Evolutionary conservation across 2,329 filamentous ascomycete species (phyloP).

Genomic region (Penicillium sp.): DNA sequence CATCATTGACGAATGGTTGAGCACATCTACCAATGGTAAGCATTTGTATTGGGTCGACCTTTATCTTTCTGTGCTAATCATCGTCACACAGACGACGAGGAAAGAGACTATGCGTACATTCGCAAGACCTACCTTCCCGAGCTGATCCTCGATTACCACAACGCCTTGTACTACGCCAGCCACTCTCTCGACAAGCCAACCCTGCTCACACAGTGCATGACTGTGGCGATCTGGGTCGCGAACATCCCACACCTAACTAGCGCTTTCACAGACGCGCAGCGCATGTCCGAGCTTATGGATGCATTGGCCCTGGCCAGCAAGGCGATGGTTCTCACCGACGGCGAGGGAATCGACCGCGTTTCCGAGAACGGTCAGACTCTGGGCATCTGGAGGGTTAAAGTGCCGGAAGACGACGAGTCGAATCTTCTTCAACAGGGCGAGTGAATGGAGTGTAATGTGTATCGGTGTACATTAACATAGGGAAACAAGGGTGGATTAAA

Average conservation of each 20-base stretch:
- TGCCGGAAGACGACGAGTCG: slow-evolving; percentile 25
- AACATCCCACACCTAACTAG: slow-evolving; percentile 61
- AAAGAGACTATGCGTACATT: slow-evolving; percentile 58
- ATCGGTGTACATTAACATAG: slow-evolving; percentile 19
- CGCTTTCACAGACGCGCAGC: slow-evolving; percentile 58
- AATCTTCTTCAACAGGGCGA: slow-evolving; percentile 6
- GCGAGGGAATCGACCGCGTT: slow-evolving; percentile 40
- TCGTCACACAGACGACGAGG: slow-evolving; percentile 47
- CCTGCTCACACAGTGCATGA: slow-evolving; percentile 77
- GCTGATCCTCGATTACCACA: slow-evolving; percentile 75
- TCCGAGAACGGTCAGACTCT: slow-evolving; percentile 33
- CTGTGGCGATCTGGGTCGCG: slow-evolving; percentile 72
- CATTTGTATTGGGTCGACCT: neutral
- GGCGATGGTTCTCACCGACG: slow-evolving; percentile 55
- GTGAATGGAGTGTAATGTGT: slow-evolving; percentile 7
- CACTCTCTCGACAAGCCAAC: slow-evolving; percentile 66
- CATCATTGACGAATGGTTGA: slow-evolving; percentile 60
- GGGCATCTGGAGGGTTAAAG: slow-evolving; percentile 37
- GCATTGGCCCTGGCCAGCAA: slow-evolving; percentile 73
- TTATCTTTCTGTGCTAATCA: slow-evolving; percentile 4
- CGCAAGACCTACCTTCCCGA: slow-evolving; percentile 79
- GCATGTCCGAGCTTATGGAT: slow-evolving; percentile 71
- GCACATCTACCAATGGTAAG: slow-evolving; percentile 53
- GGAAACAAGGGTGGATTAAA: slow-evolving; percentile 4
- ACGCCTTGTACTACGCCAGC: slow-evolving; percentile 72